Evolutionary conservation across 345 rosid species (phyloP), one percentile per base, ranked within the genome.

Genomic region (Trapa incisa): DNA sequence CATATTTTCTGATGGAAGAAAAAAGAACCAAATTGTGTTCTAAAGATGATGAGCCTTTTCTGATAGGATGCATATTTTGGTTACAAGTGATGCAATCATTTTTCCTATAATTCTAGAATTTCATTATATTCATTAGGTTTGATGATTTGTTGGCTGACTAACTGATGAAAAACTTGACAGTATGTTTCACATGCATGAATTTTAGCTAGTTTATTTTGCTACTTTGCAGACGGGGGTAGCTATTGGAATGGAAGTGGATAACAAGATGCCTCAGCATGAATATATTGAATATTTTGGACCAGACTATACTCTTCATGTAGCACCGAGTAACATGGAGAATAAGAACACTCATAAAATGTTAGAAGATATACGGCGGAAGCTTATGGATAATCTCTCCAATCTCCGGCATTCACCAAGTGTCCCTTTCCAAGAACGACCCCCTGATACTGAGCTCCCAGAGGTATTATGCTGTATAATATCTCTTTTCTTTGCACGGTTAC

Each of bases 361-460:
- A 37, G 97, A 94, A 57, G 95, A 89, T 11, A 94, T 91, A 80
- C 83, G 85, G 54, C 75, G 73, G 36, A 87, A 86, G 78, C 91
- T 94, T 74, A 95, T 94, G 38, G 95, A 89, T 5, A 73, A 94
- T 80, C 95, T 94, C 75, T 85, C 97, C 58, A 94, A 70, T 78
- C 92, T 94, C 75, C 92, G 80, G 81, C 99, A 94, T 87, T 97
- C 99, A 66, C 97, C 99, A 62, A 89, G 99, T 78, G 89, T 91
- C 43, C 97, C 78, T 64, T 94, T 94, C 78, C 95, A 86, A 76
- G 99, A 91, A 79, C 82, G 92, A 68, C 88, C 82, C 41, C 96
- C 97, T 65, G 92, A 89, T 67, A 82, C 96, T 37, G 88, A 85
- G 77, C 53, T 84, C 75, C 87, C 91, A 54, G 94, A 87, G 90